Base-by-base conservation (phyloP, 495 filamentous ascomycete genomes). In the Cladorrhinum samala region DNA sequence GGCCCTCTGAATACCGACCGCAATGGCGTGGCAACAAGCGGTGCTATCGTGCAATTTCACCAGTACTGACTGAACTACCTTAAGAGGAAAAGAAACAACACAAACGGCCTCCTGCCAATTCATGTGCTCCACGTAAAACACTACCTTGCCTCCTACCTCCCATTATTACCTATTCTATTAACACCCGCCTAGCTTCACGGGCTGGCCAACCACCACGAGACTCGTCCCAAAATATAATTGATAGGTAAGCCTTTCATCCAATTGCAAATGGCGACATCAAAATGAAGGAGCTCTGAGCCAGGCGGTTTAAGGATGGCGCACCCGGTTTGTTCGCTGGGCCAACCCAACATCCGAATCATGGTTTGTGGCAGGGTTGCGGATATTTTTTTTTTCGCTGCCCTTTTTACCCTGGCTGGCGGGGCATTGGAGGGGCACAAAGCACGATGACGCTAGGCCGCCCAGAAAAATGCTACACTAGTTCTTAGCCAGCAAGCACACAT, bases 371-470 rank as follows among this genome's bases (percentile, higher is more conserved):
- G 50, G 39, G 11, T 33, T 33, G 18, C 38, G 42, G 42, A 7
- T 18, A 11, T 30, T 27, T 13, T n/a, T 47, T 46, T 46, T 36
- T 27, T 24, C 27, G 4, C 23, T 45, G n/a, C n/a, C n/a, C n/a
- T 49, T 50, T 58, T 43, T 51, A 11, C 18, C 24, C 45, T n/a
- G n/a, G n/a, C 45, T 49, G 52, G 52, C 18, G 51, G 51, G 56
- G 51, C 51, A 46, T 52, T 19, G 49, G 55, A 58, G 46, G 50
- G 50, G 50, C 41, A 46, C 16, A 21, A 36, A 21, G 33, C 47
- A 20, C 19, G 43, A 57, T 51, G 48, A 50, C 47, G 48, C 54
- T 49, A 46, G 36, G 27, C 27, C 27, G 5, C 27, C 27, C 27
- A 11, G 27, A n/a, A n/a, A n/a, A n/a, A n/a, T n/a, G n/a, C n/a